Evolutionary conservation across 2,329 filamentous ascomycete genomes (phyloP).

Genomic region (Fusarium citri): DNA sequence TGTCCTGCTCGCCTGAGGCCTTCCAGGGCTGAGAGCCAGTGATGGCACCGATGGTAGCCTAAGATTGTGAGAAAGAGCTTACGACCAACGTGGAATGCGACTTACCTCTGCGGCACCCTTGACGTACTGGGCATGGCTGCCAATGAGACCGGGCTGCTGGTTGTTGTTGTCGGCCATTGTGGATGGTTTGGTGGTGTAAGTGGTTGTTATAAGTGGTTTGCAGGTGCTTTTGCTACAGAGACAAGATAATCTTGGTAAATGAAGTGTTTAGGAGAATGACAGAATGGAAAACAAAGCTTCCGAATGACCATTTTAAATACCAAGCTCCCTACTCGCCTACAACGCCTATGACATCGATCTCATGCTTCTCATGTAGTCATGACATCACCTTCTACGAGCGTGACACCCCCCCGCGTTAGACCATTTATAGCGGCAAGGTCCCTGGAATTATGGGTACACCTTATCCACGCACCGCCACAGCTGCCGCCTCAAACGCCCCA

Average conservation of each 20-base stretch:
- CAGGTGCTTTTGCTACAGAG: background rate
- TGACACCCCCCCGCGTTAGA: constrained; percentile 29
- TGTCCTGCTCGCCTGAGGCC: constrained; percentile 71
- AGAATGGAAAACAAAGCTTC: background rate
- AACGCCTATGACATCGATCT: constrained; percentile 46
- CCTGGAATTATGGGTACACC: constrained; percentile 26
- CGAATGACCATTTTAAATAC: constrained; percentile 30
- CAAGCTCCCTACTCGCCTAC: constrained; percentile 23
- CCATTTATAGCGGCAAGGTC: constrained; percentile 30
- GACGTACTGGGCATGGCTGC: constrained; percentile 74
- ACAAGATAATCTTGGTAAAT: background rate
- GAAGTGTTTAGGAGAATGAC: background rate
- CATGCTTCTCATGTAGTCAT: constrained; percentile 36
- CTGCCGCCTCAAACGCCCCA: constrained; percentile 30
- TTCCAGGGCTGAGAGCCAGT: constrained; percentile 74
- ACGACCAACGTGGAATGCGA: background rate
- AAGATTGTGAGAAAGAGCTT: background rate
- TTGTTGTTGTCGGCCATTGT: constrained; percentile 49
- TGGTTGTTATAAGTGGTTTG: background rate
- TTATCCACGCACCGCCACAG: constrained; percentile 21
- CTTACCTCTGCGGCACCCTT: constrained; percentile 75
- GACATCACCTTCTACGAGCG: constrained; percentile 42
- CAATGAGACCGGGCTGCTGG: constrained; percentile 66
- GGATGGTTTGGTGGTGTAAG: constrained; percentile 13
- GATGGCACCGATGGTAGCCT: constrained; percentile 70